phyloP scores from a whole-genome alignment of 2,329 filamentous ascomycete genomes.

The Colletotrichum cereale region DNA sequence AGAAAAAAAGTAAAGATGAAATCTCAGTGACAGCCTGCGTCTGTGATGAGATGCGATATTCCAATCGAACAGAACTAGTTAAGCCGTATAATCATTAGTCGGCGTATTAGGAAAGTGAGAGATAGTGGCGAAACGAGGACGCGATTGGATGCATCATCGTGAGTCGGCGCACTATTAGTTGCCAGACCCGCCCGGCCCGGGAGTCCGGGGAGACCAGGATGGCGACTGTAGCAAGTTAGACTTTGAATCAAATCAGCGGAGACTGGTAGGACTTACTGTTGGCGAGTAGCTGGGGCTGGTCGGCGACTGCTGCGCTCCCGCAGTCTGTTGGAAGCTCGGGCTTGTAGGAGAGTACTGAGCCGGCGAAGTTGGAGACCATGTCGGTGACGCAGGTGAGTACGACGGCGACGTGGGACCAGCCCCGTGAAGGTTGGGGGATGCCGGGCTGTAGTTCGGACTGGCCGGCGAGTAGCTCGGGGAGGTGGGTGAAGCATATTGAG shows the following conservation, averaged over 20 bases:
- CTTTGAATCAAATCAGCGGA: background rate
- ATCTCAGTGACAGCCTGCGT: slow-evolving; percentile 42
- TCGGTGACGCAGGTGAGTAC: slow-evolving; percentile 79
- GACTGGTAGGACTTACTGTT: slow-evolving; percentile 55
- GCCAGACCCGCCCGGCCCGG: slow-evolving; percentile 58
- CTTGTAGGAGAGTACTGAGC: slow-evolving; percentile 74
- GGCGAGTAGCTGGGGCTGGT: slow-evolving; percentile 81
- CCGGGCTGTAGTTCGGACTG: slow-evolving; percentile 79
- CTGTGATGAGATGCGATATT: slow-evolving; percentile 38
- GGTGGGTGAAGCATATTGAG: slow-evolving; percentile 78
- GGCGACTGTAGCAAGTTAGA: slow-evolving; percentile 58
- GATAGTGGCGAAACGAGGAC: slow-evolving; percentile 30
- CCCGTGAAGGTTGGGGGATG: slow-evolving; percentile 67
- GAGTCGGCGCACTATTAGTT: slow-evolving; percentile 52
- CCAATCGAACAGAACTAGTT: slow-evolving; percentile 36
- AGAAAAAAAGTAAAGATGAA: slow-evolving; percentile 5
- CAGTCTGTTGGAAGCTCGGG: slow-evolving; percentile 68
- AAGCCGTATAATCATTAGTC: slow-evolving; percentile 52
- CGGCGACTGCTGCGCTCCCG: slow-evolving; percentile 69
- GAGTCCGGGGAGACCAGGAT: slow-evolving; percentile 60
- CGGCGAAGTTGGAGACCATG: slow-evolving; percentile 81
- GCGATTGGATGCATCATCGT: slow-evolving; percentile 18
- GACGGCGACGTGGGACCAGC: slow-evolving; percentile 65
- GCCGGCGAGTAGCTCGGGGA: slow-evolving; percentile 80
- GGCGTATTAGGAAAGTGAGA: slow-evolving; percentile 50